Conservation (phyloP, 2,329 filamentous ascomycete species). For the Coniosporium tulheliwenetii region DNA sequence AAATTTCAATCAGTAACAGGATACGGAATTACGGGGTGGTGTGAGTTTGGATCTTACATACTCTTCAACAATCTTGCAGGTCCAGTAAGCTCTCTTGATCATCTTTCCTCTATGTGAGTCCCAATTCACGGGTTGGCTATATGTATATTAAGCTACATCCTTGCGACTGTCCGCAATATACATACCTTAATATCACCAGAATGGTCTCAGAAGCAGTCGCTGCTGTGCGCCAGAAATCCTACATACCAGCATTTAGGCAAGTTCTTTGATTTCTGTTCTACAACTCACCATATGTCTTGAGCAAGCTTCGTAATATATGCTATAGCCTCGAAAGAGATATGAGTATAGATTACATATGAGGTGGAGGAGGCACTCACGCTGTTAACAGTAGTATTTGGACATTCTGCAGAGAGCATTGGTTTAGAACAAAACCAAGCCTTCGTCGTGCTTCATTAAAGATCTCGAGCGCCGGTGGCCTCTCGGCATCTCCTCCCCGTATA, state of each 20-base stretch:
- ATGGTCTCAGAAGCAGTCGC: slow-evolving; percentile 41
- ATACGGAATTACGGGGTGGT: too few species aligned
- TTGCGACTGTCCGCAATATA: too few species aligned
- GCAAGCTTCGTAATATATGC: slow-evolving; percentile 38
- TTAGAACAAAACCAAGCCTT: slow-evolving; percentile 41
- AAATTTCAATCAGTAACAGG: too few species aligned
- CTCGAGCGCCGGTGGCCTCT: slow-evolving; percentile 38
- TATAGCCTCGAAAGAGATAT: too few species aligned
- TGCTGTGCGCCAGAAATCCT: slow-evolving; percentile 47
- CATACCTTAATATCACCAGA: slow-evolving; percentile 22
- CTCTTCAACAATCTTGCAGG: slow-evolving; percentile 40
- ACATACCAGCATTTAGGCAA: slow-evolving; percentile 8
- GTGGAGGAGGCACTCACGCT: slow-evolving; percentile 23
- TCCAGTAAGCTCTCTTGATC: slow-evolving; percentile 40
- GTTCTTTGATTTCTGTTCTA: slow-evolving; percentile 3
- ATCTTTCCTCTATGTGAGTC: slow-evolving; percentile 32
- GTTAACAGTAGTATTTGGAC: slow-evolving; percentile 42
- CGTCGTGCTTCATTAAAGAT: slow-evolving; percentile 48
- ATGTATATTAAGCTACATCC: not conserved
- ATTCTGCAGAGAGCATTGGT: slow-evolving; percentile 40
- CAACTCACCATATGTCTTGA: slow-evolving; percentile 32
- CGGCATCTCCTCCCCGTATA: slow-evolving; percentile 33
- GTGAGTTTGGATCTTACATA: slow-evolving; percentile 11
- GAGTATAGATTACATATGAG: not conserved
- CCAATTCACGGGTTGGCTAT: slow-evolving; percentile 25